phyloP scores from a whole-genome alignment of 1,139 yeast genomes.

The Nematodospora anomalae region DNA sequence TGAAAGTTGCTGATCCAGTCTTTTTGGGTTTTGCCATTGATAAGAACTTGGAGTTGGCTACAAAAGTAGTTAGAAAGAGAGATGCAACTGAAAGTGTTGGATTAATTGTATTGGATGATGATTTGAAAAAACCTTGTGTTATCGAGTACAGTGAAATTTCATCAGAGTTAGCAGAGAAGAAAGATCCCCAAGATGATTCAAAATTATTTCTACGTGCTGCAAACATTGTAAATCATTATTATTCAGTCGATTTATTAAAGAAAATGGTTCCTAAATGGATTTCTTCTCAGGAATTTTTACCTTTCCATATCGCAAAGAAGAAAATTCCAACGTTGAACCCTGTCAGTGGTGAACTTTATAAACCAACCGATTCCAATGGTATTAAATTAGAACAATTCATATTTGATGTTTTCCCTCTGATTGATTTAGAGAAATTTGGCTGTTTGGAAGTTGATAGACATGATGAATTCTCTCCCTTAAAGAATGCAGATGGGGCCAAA shows the following conservation, averaged over 20 bases:
- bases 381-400: constrained; percentile 95
- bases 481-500: constrained; percentile 80
- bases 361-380: constrained; percentile 81
- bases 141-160: constrained; percentile 94
- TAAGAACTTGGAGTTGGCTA: constrained; percentile 70
- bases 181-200: constrained; percentile 46
- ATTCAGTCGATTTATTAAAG: constrained; percentile 70
- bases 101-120: constrained; percentile 72
- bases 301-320: constrained; percentile 92
- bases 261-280: constrained; percentile 70
- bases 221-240: constrained; percentile 95
- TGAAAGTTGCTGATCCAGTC: constrained; percentile 90
- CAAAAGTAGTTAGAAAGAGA: constrained; percentile 93
- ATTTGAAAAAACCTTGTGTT: constrained; percentile 71
- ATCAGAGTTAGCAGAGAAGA: constrained; percentile 64
- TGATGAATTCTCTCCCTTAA: constrained; percentile 90
- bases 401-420: constrained; percentile 89
- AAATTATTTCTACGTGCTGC: constrained; percentile 85
- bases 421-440: constrained; percentile 75
- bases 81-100: constrained; percentile 90
- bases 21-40: constrained; percentile 84
- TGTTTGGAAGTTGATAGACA: constrained; percentile 86
- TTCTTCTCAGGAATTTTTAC: constrained; percentile 62
- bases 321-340: constrained; percentile 67
- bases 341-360: constrained; percentile 47